Conservation (phyloP, 495 filamentous ascomycete species). For the Letharia lupina region DNA sequence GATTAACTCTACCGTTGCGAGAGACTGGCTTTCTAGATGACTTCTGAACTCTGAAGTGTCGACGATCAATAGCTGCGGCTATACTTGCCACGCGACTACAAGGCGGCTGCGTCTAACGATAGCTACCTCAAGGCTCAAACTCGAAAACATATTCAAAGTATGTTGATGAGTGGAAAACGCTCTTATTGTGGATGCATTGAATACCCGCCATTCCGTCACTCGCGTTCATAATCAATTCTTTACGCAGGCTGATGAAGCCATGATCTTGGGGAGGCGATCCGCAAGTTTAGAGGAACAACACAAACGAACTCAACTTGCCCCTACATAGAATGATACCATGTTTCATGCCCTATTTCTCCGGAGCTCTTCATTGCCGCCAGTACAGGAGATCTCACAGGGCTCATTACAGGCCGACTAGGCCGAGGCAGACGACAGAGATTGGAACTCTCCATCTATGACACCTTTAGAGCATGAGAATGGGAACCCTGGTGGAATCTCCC, state of each 20-base stretch:
- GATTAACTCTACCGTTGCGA: not conserved
- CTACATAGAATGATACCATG: constrained; percentile 14
- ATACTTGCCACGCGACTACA: too few relatives aligned
- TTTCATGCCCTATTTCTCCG: not conserved
- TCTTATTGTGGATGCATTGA: not conserved
- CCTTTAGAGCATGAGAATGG: constrained; percentile 11
- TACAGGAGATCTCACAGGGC: not conserved
- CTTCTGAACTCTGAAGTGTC: not conserved
- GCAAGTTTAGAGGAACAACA: not conserved
- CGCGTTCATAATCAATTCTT: not conserved
- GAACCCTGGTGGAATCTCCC: constrained; percentile 1
- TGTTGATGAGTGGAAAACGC: not conserved
- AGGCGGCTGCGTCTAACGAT: not conserved
- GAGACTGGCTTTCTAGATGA: not conserved
- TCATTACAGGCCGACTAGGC: not conserved
- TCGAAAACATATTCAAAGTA: too few relatives aligned
- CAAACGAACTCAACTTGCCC: not conserved
- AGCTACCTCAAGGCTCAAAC: not conserved
- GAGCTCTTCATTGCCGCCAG: not conserved
- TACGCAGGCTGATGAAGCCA: not conserved
- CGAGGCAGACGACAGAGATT: not conserved
- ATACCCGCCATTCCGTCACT: not conserved
- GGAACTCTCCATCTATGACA: constrained; percentile 6
- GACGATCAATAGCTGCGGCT: not conserved
- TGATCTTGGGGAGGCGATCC: not conserved